Evolutionary conservation across 2,329 filamentous ascomycete species (phyloP), one percentile per base, ranked within the genome.

Genomic region (Aspergillus amoenus): DNA sequence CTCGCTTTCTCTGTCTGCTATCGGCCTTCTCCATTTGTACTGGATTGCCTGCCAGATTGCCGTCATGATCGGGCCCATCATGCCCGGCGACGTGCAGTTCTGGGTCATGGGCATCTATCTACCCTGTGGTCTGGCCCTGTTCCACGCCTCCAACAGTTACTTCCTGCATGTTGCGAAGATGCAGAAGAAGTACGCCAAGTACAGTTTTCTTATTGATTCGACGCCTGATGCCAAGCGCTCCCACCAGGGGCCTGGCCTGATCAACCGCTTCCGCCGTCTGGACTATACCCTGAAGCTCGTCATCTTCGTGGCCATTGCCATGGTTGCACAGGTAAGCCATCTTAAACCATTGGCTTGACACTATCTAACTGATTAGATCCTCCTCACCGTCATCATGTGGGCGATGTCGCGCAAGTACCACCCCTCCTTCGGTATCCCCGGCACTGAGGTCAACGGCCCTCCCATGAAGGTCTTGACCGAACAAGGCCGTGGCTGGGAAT

Each of bases 21-120:
- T 77, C 17, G 64, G 68, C 1, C 57, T 73, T 18, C 70, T 77
- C 44, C 75, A 77, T 61, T 59, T 76, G 15, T 77, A 76, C 61
- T 71, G 68, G 64, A 61, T 69, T 32, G 60, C 69, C 9, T 68
- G 68, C 30, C 70, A 77, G 56, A 64, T 75, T 32, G 71, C 67
- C 15, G 70, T 69, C 48, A 68, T 73, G 53, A 60, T 77, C 7
- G 73, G 73, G 32, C 58, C 71, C 5, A 56, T 66, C 22, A 67
- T 75, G 56, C 82, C 84, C 0, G 83, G 83, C 52, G 74, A 79
- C 18, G 76, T 77, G 15, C 83, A 87, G 70, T 89, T 80, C 68
- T 89, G 85, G 84, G 79, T 87, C 70, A 89, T 89, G 86, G 81
- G 82, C 60, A 77, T 85, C 55, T 86, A 84, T 68, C 75, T 88